Percentiles rank a stretch among this genome's conserved stretches.
Evolutionary conservation across 148 eudicot species (phyloP).

Genomic region (Heliosperma pusillum): DNA sequence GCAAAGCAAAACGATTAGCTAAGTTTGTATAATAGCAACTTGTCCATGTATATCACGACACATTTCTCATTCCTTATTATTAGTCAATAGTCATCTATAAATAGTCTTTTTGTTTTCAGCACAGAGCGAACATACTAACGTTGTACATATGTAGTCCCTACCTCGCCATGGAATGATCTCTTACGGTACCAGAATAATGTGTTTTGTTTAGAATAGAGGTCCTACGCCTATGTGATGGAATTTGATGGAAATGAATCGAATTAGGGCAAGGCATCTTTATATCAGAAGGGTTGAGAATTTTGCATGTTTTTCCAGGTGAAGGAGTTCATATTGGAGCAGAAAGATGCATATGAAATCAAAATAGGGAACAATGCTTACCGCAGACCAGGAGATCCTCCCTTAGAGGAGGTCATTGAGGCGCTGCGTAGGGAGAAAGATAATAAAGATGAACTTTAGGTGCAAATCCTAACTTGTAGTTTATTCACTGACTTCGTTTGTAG

Average conservation of each 20-base stretch:
- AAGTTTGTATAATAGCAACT: too few relatives aligned
- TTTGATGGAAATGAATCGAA: background rate
- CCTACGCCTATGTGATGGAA: background rate
- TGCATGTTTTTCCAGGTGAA: constrained; percentile 45
- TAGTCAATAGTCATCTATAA: too few relatives aligned
- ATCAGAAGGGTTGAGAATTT: background rate
- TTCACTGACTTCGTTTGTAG: background rate
- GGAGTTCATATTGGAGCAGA: constrained; percentile 67
- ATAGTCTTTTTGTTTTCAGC: too few relatives aligned
- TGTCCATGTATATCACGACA: too few relatives aligned
- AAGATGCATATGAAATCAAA: constrained; percentile 89
- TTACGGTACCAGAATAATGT: too few relatives aligned
- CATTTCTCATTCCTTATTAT: too few relatives aligned
- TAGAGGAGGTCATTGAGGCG: constrained; percentile 62
- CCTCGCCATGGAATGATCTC: too few relatives aligned
- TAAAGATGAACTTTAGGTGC: constrained; percentile 41
- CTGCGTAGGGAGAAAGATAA: constrained; percentile 34
- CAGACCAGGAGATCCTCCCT: constrained; percentile 90
- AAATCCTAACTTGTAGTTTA: background rate
- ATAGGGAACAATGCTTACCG: constrained; percentile 68
- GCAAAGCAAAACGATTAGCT: too few relatives aligned
- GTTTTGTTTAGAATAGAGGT: too few relatives aligned
- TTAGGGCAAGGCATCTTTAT: background rate
- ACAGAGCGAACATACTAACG: too few relatives aligned
- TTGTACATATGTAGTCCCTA: too few relatives aligned